These are phyloP conservation scores for Tetradesmus lagerheimii DNA, from an alignment of 139 green algal species.

Conservation along the genomic window DNA sequence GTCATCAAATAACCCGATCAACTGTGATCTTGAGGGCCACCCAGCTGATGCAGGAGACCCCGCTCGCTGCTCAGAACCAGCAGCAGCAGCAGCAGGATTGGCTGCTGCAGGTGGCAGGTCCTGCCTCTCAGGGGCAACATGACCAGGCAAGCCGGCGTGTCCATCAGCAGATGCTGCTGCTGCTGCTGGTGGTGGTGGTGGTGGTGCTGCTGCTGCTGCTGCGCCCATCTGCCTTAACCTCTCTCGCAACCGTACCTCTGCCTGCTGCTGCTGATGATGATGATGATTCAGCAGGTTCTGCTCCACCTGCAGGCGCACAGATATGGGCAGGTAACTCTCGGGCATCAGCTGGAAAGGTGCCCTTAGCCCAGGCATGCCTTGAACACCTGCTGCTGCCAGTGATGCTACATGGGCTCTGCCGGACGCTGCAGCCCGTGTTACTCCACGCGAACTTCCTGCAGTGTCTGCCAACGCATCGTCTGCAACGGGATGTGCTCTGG, in stretches of 20 bases:
- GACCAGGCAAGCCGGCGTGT: too few relatives aligned
- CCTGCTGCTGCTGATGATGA: not conserved
- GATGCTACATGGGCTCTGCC: not conserved
- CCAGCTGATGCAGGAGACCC: not conserved
- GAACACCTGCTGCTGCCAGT: not conserved
- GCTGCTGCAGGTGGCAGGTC: too few relatives aligned
- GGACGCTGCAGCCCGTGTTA: too few relatives aligned
- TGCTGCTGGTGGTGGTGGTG: not conserved
- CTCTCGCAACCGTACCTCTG: too few relatives aligned
- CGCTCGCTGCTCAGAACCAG: not conserved
- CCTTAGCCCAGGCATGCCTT: not conserved
- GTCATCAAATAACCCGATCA: not conserved
- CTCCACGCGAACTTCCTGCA: not conserved
- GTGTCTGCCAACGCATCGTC: not conserved
- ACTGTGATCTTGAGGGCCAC: too few relatives aligned
- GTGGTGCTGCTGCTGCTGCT: not conserved
- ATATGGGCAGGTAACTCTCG: not conserved
- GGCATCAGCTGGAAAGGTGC: not conserved
- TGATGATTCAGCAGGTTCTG: not conserved
- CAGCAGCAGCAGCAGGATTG: not conserved
- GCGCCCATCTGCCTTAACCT: not conserved
- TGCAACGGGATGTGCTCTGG: not conserved
- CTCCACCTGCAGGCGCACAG: not conserved
- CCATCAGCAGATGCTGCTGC: not conserved
- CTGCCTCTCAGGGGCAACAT: too few relatives aligned